phyloP scores from a whole-genome alignment of 306 rosid genomes.

The Ormosia semicastrata region DNA sequence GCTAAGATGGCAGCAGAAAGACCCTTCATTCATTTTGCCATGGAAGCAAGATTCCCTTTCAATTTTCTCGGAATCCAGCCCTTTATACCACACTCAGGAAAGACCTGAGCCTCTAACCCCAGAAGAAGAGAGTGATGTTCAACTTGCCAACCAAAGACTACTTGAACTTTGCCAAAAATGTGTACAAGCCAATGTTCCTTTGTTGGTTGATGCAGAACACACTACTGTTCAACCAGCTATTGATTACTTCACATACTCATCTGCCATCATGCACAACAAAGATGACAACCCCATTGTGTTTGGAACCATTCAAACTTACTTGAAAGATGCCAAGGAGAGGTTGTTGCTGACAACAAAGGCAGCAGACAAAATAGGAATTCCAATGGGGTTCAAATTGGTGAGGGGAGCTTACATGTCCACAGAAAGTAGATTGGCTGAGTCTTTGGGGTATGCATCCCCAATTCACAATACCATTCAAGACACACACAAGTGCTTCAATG shows the following conservation, averaged over 20 bases:
- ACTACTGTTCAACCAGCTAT: slow-evolving; percentile 82
- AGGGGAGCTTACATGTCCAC: slow-evolving; percentile 93
- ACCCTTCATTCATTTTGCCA: slow-evolving; percentile 66
- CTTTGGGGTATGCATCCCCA: slow-evolving; percentile 65
- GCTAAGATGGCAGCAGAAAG: slow-evolving; percentile 79
- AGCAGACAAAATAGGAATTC: slow-evolving; percentile 57
- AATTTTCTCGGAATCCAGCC: slow-evolving; percentile 67
- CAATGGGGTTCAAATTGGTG: slow-evolving; percentile 81
- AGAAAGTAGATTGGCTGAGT: slow-evolving; percentile 59
- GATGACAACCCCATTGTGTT: slow-evolving; percentile 54
- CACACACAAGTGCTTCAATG: slow-evolving; percentile 74
- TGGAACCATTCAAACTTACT: slow-evolving; percentile 78
- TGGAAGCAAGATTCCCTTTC: slow-evolving; percentile 78
- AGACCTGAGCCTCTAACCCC: slow-evolving; percentile 55
- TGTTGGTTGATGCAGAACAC: slow-evolving; percentile 83
- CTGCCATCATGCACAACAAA: slow-evolving; percentile 59
- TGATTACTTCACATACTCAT: slow-evolving; percentile 82
- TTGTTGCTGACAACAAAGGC: slow-evolving; percentile 44
- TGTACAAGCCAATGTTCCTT: slow-evolving; percentile 48
- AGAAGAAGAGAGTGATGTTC: slow-evolving; percentile 66
- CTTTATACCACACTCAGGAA: slow-evolving; percentile 67
- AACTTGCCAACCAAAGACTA: slow-evolving; percentile 56
- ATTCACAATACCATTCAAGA: slow-evolving; percentile 64
- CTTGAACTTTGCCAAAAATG: slow-evolving; percentile 56
- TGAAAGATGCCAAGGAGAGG: slow-evolving; percentile 82